Evolutionary conservation across 1,284 basidiomycete species (phyloP).

Genomic region (Ganoderma meredithae): DNA sequence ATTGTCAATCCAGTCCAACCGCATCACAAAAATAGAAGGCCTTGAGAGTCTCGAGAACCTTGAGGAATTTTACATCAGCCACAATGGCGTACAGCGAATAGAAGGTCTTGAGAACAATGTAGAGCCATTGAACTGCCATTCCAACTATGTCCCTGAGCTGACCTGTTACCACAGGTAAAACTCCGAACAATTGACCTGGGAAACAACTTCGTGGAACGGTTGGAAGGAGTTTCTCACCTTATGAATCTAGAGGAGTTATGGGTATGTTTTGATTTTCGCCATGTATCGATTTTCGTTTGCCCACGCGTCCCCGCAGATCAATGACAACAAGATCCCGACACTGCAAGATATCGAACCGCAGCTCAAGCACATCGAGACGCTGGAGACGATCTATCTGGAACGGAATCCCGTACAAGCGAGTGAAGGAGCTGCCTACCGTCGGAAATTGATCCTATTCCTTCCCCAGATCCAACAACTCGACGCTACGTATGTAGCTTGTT

Average conservation of each 20-base stretch:
- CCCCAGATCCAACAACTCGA: conserved; percentile 95
- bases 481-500: conserved; percentile 76
- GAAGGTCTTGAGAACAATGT: conserved; percentile 90
- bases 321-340: conserved; percentile 83
- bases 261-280: conserved; percentile 58
- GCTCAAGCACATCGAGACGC: conserved; percentile 68
- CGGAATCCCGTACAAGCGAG: conserved; percentile 89
- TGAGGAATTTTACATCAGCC: conserved; percentile 93
- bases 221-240: conserved; percentile 87
- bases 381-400: conserved; percentile 95
- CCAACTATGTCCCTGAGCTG: neutral
- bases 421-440: conserved; percentile 83
- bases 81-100: conserved; percentile 89
- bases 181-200: conserved; percentile 90
- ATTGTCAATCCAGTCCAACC: conserved; percentile 91
- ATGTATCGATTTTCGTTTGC: neutral
- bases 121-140: too few relatives aligned
- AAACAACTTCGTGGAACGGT: conserved; percentile 80
- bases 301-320: conserved; percentile 66
- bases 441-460: conserved; percentile 89
- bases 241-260: conserved; percentile 88
- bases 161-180: conserved; percentile 58
- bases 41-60: conserved; percentile 77
- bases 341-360: conserved; percentile 76
- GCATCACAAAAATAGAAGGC: conserved; percentile 89